Evolutionary conservation across 345 rosid genomes (phyloP).

Genomic region (Ceriops tagal): DNA sequence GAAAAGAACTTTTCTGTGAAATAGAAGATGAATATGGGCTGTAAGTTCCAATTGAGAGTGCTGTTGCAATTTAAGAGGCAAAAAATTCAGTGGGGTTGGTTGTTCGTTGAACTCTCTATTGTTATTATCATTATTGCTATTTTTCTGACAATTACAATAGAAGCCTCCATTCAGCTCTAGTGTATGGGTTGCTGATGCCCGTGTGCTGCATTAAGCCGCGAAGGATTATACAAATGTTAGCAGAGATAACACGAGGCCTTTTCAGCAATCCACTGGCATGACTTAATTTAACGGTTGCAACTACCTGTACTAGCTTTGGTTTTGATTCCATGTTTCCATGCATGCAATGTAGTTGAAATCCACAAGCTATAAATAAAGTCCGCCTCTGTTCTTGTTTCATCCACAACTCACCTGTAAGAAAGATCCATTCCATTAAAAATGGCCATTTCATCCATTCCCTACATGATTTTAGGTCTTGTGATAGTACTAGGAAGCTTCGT

Average conservation of each 20-base stretch:
- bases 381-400: background rate
- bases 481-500: slow-evolving; percentile 15
- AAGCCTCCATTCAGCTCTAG: too few relatives aligned
- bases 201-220: too few relatives aligned
- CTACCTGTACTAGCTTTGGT: background rate
- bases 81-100: too few relatives aligned
- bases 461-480: slow-evolving; percentile 15
- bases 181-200: too few relatives aligned
- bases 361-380: slow-evolving; percentile 8
- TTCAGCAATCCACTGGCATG: background rate
- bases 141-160: too few relatives aligned
- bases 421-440: slow-evolving; percentile 6
- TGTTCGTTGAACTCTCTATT: too few relatives aligned
- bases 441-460: slow-evolving; percentile 13
- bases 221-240: too few relatives aligned
- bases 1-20: background rate
- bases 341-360: background rate
- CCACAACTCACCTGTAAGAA: background rate
- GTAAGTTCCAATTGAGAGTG: background rate
- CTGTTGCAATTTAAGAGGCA: background rate
- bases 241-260: background rate
- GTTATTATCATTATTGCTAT: too few relatives aligned
- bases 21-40: background rate
- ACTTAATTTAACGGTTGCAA: background rate
- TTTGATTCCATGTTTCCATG: background rate